phyloP scores from a whole-genome alignment of 805 yeast species.

The Spathaspora sp. region DNA sequence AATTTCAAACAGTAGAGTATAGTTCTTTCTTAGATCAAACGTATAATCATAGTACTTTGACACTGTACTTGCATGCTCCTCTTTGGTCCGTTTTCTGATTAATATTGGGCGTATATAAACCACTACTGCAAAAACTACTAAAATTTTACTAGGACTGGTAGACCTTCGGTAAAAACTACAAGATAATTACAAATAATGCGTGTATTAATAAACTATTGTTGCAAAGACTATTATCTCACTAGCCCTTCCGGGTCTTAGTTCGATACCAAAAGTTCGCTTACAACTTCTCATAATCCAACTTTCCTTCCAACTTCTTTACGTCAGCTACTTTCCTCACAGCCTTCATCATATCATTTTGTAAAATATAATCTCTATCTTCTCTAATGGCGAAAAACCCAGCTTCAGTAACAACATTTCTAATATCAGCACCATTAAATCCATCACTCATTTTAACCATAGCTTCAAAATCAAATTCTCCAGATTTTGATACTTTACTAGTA shows the following conservation, averaged over 20 bases:
- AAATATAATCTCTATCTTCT: conserved; percentile 92
- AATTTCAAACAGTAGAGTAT: too few species aligned
- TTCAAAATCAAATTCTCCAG: conserved; percentile 95
- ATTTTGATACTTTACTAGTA: conserved; percentile 76
- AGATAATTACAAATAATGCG: neutral
- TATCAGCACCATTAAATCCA: conserved; percentile 98
- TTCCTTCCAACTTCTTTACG: conserved; percentile 94
- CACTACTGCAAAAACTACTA: too few species aligned
- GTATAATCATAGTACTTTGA: too few species aligned
- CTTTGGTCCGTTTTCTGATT: too few species aligned
- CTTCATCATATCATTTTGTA: conserved; percentile 93
- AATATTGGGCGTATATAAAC: too few species aligned
- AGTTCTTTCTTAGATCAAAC: too few species aligned
- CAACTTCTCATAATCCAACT: conserved; percentile 90
- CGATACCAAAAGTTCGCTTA: conserved; percentile 34
- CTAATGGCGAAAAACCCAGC: conserved; percentile 98
- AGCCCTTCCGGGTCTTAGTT: too few species aligned
- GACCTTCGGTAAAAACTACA: neutral
- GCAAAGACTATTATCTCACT: neutral
- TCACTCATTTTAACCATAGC: conserved; percentile 98
- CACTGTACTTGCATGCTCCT: too few species aligned
- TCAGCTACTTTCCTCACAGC: conserved; percentile 98
- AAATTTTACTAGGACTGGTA: too few species aligned
- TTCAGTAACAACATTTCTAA: conserved; percentile 95
- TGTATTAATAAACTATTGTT: neutral